Evolutionary conservation across 352 stramenopile genomes (phyloP).

Genomic region (Blastocystis hominis): DNA sequence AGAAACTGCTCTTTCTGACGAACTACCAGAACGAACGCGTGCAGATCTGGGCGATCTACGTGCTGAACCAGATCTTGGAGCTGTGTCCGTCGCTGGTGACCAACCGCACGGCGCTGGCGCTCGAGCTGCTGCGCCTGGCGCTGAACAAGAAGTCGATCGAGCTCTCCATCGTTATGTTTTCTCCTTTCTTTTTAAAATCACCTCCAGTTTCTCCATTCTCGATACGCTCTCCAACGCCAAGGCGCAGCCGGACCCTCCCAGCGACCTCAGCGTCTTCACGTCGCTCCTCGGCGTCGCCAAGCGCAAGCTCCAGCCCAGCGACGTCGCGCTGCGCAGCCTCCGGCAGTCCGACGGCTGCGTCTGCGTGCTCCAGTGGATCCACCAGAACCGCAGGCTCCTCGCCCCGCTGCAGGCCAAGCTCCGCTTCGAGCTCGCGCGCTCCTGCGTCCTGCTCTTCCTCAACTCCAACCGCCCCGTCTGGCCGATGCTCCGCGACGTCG

Average conservation of each 20-base stretch:
- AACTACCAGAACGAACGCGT: background rate
- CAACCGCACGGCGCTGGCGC: background rate
- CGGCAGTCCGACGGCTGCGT: background rate
- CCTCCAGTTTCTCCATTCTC: background rate
- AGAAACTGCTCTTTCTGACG: background rate
- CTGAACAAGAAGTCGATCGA: background rate
- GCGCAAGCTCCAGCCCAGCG: background rate
- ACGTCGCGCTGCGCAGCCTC: background rate
- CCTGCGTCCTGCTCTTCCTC: background rate
- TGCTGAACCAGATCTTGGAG: background rate
- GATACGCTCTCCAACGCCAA: background rate
- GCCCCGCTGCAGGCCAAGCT: background rate
- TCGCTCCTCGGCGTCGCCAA: background rate
- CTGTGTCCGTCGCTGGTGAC: background rate
- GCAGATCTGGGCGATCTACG: background rate
- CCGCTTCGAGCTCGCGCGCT: background rate
- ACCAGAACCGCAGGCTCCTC: background rate
- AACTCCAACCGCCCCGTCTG: background rate
- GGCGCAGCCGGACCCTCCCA: too few species aligned
- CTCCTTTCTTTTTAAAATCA: background rate
- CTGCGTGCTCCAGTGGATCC: background rate
- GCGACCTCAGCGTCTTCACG: background rate
- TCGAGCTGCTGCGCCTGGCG: background rate
- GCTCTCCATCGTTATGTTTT: background rate
- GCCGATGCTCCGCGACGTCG: background rate